These are phyloP conservation scores for Aspergillus spinulosporus DNA, from an alignment of 2,329 filamentous ascomycete genomes.

Conservation along the genomic window DNA sequence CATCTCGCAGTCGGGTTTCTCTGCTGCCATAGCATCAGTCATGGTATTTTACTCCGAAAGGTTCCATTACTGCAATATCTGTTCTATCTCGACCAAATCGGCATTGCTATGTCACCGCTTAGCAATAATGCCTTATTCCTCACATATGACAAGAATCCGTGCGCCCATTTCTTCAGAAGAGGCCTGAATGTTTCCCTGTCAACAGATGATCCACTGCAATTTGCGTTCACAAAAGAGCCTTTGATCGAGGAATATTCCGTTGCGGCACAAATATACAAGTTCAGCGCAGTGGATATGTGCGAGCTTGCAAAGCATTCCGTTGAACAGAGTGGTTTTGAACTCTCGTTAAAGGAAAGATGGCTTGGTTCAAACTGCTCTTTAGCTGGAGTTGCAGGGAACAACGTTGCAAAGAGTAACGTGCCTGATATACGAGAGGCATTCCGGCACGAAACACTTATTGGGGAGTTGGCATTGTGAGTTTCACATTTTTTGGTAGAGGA, in stretches of 20 bases:
- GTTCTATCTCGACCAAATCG: slow-evolving; percentile 97
- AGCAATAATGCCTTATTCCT: slow-evolving; percentile 97
- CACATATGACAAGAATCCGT: slow-evolving; percentile 95
- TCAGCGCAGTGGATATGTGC: slow-evolving; percentile 97
- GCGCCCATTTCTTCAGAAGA: slow-evolving; percentile 90
- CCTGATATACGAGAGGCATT: slow-evolving; percentile 91
- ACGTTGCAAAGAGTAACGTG: slow-evolving; percentile 94
- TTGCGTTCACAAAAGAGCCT: slow-evolving; percentile 97
- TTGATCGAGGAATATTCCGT: slow-evolving; percentile 98
- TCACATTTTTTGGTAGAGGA: background rate
- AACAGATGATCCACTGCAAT: slow-evolving; percentile 94
- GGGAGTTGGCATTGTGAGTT: slow-evolving; percentile 78
- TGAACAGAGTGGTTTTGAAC: slow-evolving; percentile 89
- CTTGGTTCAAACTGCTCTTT: slow-evolving; percentile 75
- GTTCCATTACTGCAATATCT: slow-evolving; percentile 94
- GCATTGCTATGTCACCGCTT: slow-evolving; percentile 98
- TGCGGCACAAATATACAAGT: slow-evolving; percentile 96
- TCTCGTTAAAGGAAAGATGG: slow-evolving; percentile 87
- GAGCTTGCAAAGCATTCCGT: slow-evolving; percentile 96
- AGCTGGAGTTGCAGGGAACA: slow-evolving; percentile 80
- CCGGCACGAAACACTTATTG: slow-evolving; percentile 77
- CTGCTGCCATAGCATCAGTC: slow-evolving; percentile 95
- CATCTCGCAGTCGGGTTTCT: slow-evolving; percentile 89
- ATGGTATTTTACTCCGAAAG: slow-evolving; percentile 88
- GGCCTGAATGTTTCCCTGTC: slow-evolving; percentile 94